phyloP scores from a whole-genome alignment of 768 basidiomycete species.

The Suillus sp. region DNA sequence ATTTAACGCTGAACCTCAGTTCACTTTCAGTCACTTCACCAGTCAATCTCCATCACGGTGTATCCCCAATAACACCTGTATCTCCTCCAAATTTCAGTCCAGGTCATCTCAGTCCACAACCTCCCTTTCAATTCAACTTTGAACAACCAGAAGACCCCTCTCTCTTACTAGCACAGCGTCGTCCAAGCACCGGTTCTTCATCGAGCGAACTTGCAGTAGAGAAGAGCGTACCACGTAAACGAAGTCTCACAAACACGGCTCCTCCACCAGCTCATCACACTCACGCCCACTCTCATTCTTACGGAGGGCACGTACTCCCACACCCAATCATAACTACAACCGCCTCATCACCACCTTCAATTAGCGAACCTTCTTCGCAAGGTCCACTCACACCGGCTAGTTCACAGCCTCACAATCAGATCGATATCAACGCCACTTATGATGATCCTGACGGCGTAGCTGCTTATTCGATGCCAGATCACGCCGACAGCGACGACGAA shows the following conservation, averaged over 20 bases:
- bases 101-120: constrained; percentile 45
- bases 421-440: constrained; percentile 44
- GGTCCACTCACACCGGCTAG: constrained; percentile 26
- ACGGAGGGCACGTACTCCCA: constrained; percentile 21
- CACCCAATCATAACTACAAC: constrained; percentile 37
- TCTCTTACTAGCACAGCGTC: constrained; percentile 33
- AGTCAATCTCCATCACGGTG: constrained; percentile 46
- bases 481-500: constrained; percentile 12
- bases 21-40: constrained; percentile 68
- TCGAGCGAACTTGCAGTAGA: constrained; percentile 47
- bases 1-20: constrained; percentile 68
- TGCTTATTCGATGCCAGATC: constrained; percentile 22
- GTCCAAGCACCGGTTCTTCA: constrained; percentile 44
- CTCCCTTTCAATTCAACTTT: constrained; percentile 55
- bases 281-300: constrained; percentile 32
- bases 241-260: constrained; percentile 56
- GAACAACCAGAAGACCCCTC: constrained; percentile 34
- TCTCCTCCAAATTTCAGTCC: constrained; percentile 47
- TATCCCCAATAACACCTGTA: constrained; percentile 62
- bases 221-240: constrained; percentile 64
- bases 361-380: constrained; percentile 26
- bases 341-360: constrained; percentile 31
- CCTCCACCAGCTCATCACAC: constrained; percentile 18
- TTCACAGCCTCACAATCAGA: constrained; percentile 18
- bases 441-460: constrained; percentile 61